Evolutionary conservation across 768 basidiomycete genomes (phyloP).

Genomic region (Hemileccinum rubropunctum): DNA sequence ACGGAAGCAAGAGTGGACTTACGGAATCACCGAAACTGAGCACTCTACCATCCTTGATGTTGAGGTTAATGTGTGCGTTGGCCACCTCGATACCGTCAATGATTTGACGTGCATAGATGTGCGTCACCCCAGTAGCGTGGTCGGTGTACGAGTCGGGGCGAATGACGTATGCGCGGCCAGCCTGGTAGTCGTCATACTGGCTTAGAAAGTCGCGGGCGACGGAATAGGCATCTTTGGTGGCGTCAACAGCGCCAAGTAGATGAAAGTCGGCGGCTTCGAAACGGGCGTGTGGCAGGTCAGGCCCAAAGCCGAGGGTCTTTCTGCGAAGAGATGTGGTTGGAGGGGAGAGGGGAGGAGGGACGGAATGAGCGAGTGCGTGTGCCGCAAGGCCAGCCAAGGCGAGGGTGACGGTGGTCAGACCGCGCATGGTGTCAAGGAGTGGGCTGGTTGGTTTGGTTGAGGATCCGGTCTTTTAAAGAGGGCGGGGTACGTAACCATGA

Average conservation of each 20-base stretch:
- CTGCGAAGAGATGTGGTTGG: constrained; percentile 45
- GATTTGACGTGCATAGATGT: constrained; percentile 84
- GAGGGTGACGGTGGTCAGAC: constrained; percentile 61
- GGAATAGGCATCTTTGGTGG: constrained; percentile 48
- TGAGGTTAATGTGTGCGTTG: constrained; percentile 92
- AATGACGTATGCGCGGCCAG: constrained; percentile 50
- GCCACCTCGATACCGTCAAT: constrained; percentile 84
- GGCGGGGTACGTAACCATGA: constrained; percentile 19
- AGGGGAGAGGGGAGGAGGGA: constrained; percentile 13
- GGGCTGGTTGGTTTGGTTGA: neutral
- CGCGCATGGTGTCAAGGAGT: constrained; percentile 47
- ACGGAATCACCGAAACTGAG: constrained; percentile 89
- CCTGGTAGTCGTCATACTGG: constrained; percentile 35
- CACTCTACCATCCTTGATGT: constrained; percentile 80
- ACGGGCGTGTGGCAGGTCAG: constrained; percentile 68
- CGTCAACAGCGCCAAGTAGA: constrained; percentile 37
- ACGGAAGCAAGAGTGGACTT: constrained; percentile 26
- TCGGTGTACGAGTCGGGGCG: constrained; percentile 89
- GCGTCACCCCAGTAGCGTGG: constrained; percentile 77
- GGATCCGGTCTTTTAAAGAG: constrained; percentile 13
- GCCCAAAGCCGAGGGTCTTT: constrained; percentile 91
- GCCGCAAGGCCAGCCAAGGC: constrained; percentile 60
- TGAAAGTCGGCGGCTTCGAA: constrained; percentile 48
- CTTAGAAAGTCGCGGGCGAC: constrained; percentile 63
- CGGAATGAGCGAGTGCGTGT: constrained; percentile 46